Evolutionary conservation across 345 rosid genomes (phyloP), one percentile per base, ranked within the genome.

Genomic region (Gossypium raimondii): DNA sequence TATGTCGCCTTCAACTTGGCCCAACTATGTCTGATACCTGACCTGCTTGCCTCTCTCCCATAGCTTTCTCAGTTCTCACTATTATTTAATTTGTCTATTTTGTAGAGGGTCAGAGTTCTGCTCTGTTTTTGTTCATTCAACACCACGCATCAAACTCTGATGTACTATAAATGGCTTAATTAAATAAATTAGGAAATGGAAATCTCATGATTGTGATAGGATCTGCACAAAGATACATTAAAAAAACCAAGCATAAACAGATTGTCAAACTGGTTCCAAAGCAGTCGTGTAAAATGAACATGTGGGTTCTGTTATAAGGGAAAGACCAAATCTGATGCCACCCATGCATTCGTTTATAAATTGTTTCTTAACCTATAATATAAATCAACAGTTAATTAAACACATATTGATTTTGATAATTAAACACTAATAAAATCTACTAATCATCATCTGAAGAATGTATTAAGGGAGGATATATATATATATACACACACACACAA

Each of bases 1-100:
- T 52, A 72, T 57, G 82, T 80, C 84, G 24, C 64, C 74, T 50
- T 78, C 83, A 73, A 12, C 66, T 67, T 78, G 61, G 61, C 70
- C 69, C 75, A 67, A 65, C 11, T 43, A 50, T 62, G 59, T 70
- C 61, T 29, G 20, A 41, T 34, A n/a, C n/a, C n/a, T 34, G 38
- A 41, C 29, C 24, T 41, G 18, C 27, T 53, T n/a, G 3, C 50
- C 27, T 71, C 14, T 68, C 57, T 68, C 22, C 44, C 58, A 51
- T 16, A 1, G 12, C 38, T 69, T 27, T 25, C 38, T 68, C 72
- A 25, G 43, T 25, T 25, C 38, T 68, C 72, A 25, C 58, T 25
- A 16, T 68, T 68, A 18, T 11, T 4, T 11, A 56, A 68, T 68
- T 68, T 68, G 17, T 68, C 14, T 24, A 24, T 47, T 47, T 67